phyloP scores from a whole-genome alignment of 1,139 yeast genomes.

The Candida sp. region DNA sequence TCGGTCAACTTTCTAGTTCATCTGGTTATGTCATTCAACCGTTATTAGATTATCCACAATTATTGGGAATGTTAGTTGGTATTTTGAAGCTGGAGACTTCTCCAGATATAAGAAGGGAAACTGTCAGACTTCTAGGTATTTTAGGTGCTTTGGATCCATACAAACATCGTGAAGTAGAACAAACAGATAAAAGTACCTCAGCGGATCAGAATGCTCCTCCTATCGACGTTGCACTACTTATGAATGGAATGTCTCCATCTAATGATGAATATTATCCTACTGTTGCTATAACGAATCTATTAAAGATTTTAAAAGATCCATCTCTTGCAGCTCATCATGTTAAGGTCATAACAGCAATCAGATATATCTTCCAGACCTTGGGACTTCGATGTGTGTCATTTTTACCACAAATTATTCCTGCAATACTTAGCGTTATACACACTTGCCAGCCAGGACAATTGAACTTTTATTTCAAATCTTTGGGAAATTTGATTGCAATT shows the following conservation, averaged over 20 bases:
- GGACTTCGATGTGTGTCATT: constrained; percentile 88
- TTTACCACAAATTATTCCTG: constrained; percentile 84
- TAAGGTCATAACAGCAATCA: constrained; percentile 86
- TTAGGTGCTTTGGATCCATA: constrained; percentile 97
- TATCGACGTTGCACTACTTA: constrained; percentile 81
- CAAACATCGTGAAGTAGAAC: constrained; percentile 88
- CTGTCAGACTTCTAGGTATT: constrained; percentile 85
- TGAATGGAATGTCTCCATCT: constrained; percentile 94
- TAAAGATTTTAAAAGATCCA: constrained; percentile 81
- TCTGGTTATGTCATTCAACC: constrained; percentile 98
- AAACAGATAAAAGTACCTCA: constrained; percentile 56
- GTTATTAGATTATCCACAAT: constrained; percentile 82
- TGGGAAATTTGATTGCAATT: constrained; percentile 73
- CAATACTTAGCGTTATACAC: constrained; percentile 81
- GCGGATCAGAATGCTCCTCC: constrained; percentile 87
- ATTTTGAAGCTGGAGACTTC: constrained; percentile 81
- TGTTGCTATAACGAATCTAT: constrained; percentile 81
- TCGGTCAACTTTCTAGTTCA: constrained; percentile 87
- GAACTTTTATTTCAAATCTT: constrained; percentile 87
- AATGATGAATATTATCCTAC: constrained; percentile 95
- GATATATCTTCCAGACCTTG: constrained; percentile 84
- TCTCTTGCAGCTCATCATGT: constrained; percentile 86
- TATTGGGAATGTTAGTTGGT: constrained; percentile 76
- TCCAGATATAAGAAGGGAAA: constrained; percentile 72
- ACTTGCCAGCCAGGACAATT: constrained; percentile 79